Evolutionary conservation across 108 stramenopile genomes (phyloP).

Genomic region (Fragilaria radians): DNA sequence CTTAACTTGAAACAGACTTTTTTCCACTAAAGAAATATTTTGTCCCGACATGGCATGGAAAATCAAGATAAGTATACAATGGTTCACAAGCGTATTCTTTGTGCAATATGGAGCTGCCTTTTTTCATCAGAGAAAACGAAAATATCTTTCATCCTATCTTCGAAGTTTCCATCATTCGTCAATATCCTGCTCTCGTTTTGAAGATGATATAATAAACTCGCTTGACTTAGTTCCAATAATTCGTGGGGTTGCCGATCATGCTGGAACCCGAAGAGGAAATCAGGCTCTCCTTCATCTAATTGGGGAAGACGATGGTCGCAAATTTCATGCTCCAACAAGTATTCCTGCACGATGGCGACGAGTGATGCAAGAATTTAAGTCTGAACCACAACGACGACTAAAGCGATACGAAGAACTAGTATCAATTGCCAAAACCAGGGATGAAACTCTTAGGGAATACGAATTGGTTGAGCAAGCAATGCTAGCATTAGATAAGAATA

Average conservation of each 20-base stretch:
- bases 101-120: no score
- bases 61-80: no score
- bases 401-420: background rate
- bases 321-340: slow-evolving; percentile 7
- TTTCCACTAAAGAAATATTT: no score
- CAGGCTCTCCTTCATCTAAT: slow-evolving; percentile 35
- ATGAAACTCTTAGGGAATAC: slow-evolving; percentile 46
- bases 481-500: slow-evolving; percentile 14
- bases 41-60: no score
- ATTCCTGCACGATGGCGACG: slow-evolving; percentile 10
- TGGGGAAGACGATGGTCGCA: slow-evolving; percentile 5
- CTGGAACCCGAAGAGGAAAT: slow-evolving; percentile 43
- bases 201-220: slow-evolving; percentile 18
- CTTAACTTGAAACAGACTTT: no score
- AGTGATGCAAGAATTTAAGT: background rate
- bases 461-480: slow-evolving; percentile 49
- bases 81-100: no score
- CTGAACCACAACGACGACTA: background rate
- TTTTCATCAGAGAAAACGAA: no score
- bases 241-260: slow-evolving; percentile 31
- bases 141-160: no score
- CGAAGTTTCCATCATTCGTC: no score
- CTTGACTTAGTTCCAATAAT: slow-evolving; percentile 42
- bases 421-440: slow-evolving; percentile 40
- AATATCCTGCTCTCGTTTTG: slow-evolving; percentile 7